Percentiles rank a stretch among this genome's conserved stretches.
These are phyloP conservation scores for Candida sp. DNA, from an alignment of 1,139 yeast species.

Conservation along the genomic window DNA sequence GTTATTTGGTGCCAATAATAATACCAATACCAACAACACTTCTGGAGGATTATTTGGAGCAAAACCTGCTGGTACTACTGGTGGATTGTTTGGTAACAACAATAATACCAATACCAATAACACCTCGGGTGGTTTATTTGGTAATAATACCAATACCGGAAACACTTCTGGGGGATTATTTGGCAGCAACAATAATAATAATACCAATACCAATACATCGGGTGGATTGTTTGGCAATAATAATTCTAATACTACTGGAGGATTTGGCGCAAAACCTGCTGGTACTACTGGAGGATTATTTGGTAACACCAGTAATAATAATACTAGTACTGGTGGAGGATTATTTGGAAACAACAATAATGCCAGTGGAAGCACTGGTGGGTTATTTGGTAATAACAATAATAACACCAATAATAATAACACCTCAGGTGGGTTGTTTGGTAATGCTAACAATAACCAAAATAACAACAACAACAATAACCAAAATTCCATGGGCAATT, in stretches of 20 bases:
- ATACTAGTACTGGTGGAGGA: conserved; percentile 18
- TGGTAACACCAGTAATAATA: conserved; percentile 8
- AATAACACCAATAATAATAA: conserved; percentile 10
- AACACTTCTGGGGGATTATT: conserved; percentile 22
- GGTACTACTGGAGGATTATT: conserved; percentile 15
- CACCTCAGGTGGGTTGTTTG: conserved; percentile 18
- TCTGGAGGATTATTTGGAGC: conserved; percentile 44
- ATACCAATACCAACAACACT: conserved; percentile 3
- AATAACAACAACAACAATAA: conserved; percentile 12
- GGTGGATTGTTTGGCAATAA: conserved; percentile 11
- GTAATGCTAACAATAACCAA: conserved; percentile 10
- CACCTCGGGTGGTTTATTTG: conserved; percentile 34
- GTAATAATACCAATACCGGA: conserved; percentile 18
- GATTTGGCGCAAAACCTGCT: conserved; percentile 19
- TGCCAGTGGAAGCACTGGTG: conserved; percentile 10
- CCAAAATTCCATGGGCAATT: conserved; percentile 4
- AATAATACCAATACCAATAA: conserved; percentile 4
- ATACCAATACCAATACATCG: conserved; percentile 8
- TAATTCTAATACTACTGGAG: conserved; percentile 6
- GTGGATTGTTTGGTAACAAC: conserved; percentile 14
- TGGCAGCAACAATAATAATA: conserved; percentile 16
- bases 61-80: conserved; percentile 10
- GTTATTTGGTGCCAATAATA: conserved; percentile 12
- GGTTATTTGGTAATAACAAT: conserved; percentile 8
- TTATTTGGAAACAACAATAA: conserved; percentile 32